Evolutionary conservation across 148 eudicot species (phyloP), one percentile per base, ranked within the genome.

Genomic region (Fagopyrum esculentum): DNA sequence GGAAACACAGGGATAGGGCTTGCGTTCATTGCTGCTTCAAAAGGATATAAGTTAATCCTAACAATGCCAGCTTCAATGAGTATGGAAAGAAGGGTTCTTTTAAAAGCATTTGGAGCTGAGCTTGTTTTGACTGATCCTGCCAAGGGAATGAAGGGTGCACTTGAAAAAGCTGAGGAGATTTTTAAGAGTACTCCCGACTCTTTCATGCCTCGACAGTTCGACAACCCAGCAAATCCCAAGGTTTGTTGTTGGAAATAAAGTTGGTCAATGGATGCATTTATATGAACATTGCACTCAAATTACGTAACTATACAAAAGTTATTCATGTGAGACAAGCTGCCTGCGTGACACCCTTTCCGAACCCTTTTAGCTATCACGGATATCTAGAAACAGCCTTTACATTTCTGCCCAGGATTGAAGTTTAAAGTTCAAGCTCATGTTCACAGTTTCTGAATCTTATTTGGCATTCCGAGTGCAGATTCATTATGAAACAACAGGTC

Each of bases 61-160:
- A 96, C 99, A 47, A 96, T 95, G 98, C 98, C 98, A 43, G 85
- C 97, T 26, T 95, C 98, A 16, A 95, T 95, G 97, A 95, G 98
- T 85, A 81, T 96, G 78, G 99, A 96, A 74, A 90, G 99, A 84
- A 89, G 99, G 78, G 99, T 96, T 73, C 91, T 96, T 80, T 75
- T 96, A 78, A 96, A 87, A 82, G 99, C 99, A 73, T 96, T 96
- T 81, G 99, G 99, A 71, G 99, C 99, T 72, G 94, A 96, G 76
- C 91, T 96, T 73, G 85, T 96, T 79, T 82, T 96, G 80, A 96
- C 99, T 50, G 93, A 96, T 77, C 85, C 99, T 54, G 88, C 94
- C 9, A 90, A 90, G 80, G 99, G 99, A 69, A 92, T 96, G 99
- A 90, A 85, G 76, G 99, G 99, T 45, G 95, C 99, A 77, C 85